Conservation (phyloP, 805 yeast genomes). For the Candida saitoana region DNA sequence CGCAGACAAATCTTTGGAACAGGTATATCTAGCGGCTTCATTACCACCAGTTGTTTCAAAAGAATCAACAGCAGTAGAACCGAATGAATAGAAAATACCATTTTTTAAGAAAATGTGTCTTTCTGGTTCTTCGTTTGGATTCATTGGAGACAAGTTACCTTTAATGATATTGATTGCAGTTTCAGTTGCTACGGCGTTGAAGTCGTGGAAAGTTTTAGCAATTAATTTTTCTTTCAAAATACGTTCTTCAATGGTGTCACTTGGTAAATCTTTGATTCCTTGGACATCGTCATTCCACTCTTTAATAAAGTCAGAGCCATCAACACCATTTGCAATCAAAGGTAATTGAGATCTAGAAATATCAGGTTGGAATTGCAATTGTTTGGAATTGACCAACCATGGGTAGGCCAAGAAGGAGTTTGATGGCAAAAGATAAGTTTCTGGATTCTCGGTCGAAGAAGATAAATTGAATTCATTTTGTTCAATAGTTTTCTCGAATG, state of each 20-base stretch:
- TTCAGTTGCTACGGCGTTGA: conserved; percentile 67
- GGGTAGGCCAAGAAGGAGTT: conserved; percentile 63
- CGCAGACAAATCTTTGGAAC: conserved; percentile 73
- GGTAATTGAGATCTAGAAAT: conserved; percentile 56
- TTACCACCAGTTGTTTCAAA: conserved; percentile 71
- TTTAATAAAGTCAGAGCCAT: conserved; percentile 53
- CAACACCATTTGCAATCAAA: conserved; percentile 51
- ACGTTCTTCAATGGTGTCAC: conserved; percentile 56
- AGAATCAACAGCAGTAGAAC: conserved; percentile 58
- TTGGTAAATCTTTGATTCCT: conserved; percentile 68
- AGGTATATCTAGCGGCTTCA: conserved; percentile 79
- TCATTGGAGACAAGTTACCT: conserved; percentile 73
- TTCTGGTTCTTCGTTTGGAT: conserved; percentile 64
- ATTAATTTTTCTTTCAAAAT: conserved; percentile 72
- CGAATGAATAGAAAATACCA: conserved; percentile 83
- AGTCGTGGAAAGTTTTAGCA: conserved; percentile 68
- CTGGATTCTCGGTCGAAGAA: conserved; percentile 40
- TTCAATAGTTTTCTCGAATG: conserved; percentile 50
- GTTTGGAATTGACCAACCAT: conserved; percentile 56
- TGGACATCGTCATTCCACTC: conserved; percentile 95
- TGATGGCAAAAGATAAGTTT: conserved; percentile 58
- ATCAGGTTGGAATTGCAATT: conserved; percentile 43
- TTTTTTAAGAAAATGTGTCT: conserved; percentile 70
- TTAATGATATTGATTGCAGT: conserved; percentile 75
- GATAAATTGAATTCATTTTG: conserved; percentile 46